A percentile compares a stretch with the other conserved stretches of the same genome.
phyloP scores from a whole-genome alignment of 202 grass and related monocot genomes.

The Eragrostis tef region DNA sequence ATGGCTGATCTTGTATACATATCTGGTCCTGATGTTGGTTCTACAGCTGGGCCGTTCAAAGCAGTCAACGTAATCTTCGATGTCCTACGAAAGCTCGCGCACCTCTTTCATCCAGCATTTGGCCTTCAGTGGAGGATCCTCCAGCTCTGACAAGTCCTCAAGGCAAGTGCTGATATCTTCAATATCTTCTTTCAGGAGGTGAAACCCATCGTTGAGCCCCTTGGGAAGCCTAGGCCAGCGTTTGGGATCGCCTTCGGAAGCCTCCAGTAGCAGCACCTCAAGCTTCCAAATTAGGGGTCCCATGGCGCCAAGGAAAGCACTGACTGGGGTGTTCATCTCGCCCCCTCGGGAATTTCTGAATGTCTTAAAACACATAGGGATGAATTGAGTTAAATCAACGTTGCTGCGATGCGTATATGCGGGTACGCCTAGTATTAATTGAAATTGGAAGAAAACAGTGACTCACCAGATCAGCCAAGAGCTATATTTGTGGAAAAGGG shows the following conservation, averaged over 20 bases:
- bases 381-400: too few species aligned
- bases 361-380: too few species aligned
- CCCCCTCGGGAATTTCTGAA: too few species aligned
- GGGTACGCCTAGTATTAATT: too few species aligned
- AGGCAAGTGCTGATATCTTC: conserved; percentile 5
- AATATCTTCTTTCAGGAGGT: background rate
- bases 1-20: background rate
- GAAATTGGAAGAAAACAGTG: too few species aligned
- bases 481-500: too few species aligned
- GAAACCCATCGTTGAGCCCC: background rate
- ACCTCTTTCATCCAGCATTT: conserved; percentile 38
- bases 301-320: conserved; percentile 26
- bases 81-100: conserved; percentile 17
- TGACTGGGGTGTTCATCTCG: too few species aligned
- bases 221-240: background rate
- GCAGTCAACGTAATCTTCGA: background rate
- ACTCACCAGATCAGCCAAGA: too few species aligned
- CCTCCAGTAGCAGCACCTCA: background rate
- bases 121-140: conserved; percentile 3
- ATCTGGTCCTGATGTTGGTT: background rate
- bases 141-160: background rate
- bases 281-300: conserved; percentile 17
- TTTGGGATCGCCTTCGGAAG: background rate
- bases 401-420: too few species aligned
- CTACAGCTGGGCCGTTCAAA: too few species aligned